Evolutionary conservation across 768 basidiomycete genomes (phyloP), one percentile per base, ranked within the genome.

Genomic region (Hemileccinum rubropunctum): DNA sequence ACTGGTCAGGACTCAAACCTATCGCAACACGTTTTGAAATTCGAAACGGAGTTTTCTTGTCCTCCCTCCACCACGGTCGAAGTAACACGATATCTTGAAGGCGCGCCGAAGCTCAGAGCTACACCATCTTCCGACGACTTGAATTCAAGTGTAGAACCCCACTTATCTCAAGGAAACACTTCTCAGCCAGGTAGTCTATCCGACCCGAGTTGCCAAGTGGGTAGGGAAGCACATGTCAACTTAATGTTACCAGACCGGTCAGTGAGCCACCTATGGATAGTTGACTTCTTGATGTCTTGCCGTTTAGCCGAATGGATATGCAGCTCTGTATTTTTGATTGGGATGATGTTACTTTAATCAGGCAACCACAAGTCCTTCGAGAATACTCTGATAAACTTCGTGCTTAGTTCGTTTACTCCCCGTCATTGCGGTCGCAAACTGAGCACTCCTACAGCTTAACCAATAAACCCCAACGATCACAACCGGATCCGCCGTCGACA

Each of bases 211-310:
- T 79, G 73, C 48, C 68, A 61, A 60, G 60, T 56, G 44, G 78
- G 71, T 36, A 62, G 54, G 35, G 73, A 76, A 54, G 64, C 57
- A 33, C 64, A 56, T 8, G 26, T 82, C 30, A 74, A 82, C 59
- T 39, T 84, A 17, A 70, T 83, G 73, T 66, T 84, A 57, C 83
- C 83, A 35, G 76, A 83, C 58, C 74, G 81, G 83, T 81, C 43
- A 50, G 59, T 58, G 17, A 39, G 15, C 17, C 28, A 30, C 47
- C n/a, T 7, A 18, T 38, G 35, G 33, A 34, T 32, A n/a, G 9
- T 34, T 36, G 18, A 20, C 27, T 43, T 30, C 14, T 47, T 59
- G 41, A 58, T 38, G 30, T 38, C 37, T 38, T 45, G 32, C 20
- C 8, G 27, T 43, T 45, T 51, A 84, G 83, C 20, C 75, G 80